Conservation (phyloP, 2,329 filamentous ascomycete genomes). For the Penicillium sp. region DNA sequence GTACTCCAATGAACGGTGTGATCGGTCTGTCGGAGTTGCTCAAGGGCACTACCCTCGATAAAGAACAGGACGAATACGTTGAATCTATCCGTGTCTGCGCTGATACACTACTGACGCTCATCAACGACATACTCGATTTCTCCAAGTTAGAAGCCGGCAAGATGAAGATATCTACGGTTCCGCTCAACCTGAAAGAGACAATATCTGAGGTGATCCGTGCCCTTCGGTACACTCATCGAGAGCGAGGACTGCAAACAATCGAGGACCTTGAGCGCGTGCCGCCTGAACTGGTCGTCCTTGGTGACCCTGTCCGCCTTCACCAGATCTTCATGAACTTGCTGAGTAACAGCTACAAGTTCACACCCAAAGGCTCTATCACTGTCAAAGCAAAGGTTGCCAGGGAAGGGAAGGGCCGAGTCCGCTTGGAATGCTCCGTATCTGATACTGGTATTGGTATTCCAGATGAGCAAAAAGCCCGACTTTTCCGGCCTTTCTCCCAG, state of each 20-base stretch:
- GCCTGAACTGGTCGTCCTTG: slow-evolving; percentile 69
- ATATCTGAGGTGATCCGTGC: slow-evolving; percentile 67
- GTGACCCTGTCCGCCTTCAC: slow-evolving; percentile 79
- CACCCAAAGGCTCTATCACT: slow-evolving; percentile 80
- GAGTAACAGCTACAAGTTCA: slow-evolving; percentile 93
- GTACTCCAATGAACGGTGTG: slow-evolving; percentile 94
- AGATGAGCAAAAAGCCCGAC: slow-evolving; percentile 72
- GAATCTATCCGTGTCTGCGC: slow-evolving; percentile 68
- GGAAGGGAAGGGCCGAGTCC: slow-evolving; percentile 71
- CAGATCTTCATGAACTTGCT: slow-evolving; percentile 82
- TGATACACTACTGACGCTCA: slow-evolving; percentile 79
- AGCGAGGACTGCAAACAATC: slow-evolving; percentile 62
- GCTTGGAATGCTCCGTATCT: slow-evolving; percentile 80
- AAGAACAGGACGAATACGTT: slow-evolving; percentile 64
- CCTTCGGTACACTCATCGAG: slow-evolving; percentile 65
- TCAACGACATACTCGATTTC: slow-evolving; percentile 90
- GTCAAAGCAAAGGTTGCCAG: slow-evolving; percentile 74
- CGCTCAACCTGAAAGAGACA: slow-evolving; percentile 73
- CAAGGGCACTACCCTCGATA: slow-evolving; percentile 59
- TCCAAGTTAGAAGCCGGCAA: slow-evolving; percentile 84
- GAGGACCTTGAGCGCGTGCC: slow-evolving; percentile 66
- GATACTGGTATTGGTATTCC: slow-evolving; percentile 93
- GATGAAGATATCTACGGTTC: slow-evolving; percentile 84
- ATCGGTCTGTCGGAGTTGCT: slow-evolving; percentile 72
- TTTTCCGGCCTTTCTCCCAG: slow-evolving; percentile 92